Base-by-base conservation (phyloP, 768 basidiomycete species). In the Leccinum fibrillosum region DNA sequence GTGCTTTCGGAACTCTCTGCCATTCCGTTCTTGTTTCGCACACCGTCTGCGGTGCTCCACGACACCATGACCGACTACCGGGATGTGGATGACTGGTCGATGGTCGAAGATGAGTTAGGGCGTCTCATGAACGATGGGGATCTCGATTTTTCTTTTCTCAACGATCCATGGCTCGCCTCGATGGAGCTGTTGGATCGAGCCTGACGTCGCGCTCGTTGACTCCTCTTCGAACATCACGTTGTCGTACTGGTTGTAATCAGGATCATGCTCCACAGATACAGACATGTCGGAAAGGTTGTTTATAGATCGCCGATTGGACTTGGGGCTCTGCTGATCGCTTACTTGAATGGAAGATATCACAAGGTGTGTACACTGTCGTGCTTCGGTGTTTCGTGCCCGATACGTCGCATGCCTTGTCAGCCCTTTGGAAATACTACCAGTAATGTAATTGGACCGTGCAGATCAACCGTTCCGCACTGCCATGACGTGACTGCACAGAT, bases 81-180 rank as follows among this genome's bases (percentile, higher is more conserved):
- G 37, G 39, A 2, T 4, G 15, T 34, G 52, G 17, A 54, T n/a
- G 11, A 55, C 56, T 66, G 66, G 69, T 19, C 47, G 58, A 26
- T 19, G 39, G 23, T 66, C 57, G 68, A 71, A 49, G 61, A 64
- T 5, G 61, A 66, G 52, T 60, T 71, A 2, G 55, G 17, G 13
- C 50, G 53, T 34, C 61, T 71, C 37, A 62, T 66, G 30, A 62
- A 56, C 8, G 61, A 62, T 19, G 66, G 64, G n/a, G 12, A 45
- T 7, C 69, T 69, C 23, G 61, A 69, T 54, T 69, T 71, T 60
- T 71, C 68, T 54, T 66, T 69, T 56, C 69, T 69, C 32, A 55
- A 64, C 7, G 58, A 34, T 13, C 62, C 66, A 15, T 37, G 58
- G 19, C 55, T 69, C 25, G 34, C 55, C 3, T 61, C 49, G 4